Base-by-base conservation (phyloP, 2,329 filamentous ascomycete species). In the Microcera coccophila region DNA sequence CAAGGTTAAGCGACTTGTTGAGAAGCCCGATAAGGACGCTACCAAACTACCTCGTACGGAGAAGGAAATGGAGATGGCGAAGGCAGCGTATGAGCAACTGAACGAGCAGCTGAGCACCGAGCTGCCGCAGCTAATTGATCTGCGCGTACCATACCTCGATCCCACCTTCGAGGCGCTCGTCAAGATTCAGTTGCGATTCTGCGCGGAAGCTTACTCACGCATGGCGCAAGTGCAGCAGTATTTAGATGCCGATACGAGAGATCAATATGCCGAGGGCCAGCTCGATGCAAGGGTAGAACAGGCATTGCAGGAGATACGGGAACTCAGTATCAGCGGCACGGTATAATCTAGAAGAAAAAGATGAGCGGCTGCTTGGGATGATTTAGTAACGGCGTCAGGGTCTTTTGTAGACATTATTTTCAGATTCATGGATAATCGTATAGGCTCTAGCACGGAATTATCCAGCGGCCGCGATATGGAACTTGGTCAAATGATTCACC, bases 141-240 rank as follows among this genome's bases (percentile, higher is more conserved):
- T 98, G 48, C 86, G 93, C 42, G 93, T 98, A 12, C 94, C 94
- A 0, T 98, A 98, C 63, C 81, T 98, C 44, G 93, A 98, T 60
- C 94, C 94, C 1, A 91, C 84, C 49, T 98, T 98, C 62, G 93
- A 98, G 70, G 93, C 94, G 0, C 81, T 98, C 39, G 93, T 98
- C 65, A 98, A 98, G 76, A 98, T 98, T 55, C 93, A 98, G 72
- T 69, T 98, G 59, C 79, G 93, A 28, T 98, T 98, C 73, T 98
- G 94, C 61, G 93, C 94, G 7, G 93, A 98, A 71, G 93, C 93
- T 2, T 98, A 98, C 69, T 90, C 84, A 49, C 79, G 93, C 36
- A 98, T 98, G 93, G 93, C 94, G 19, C 94, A 98, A 72, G 94
- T 98, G 44, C 93, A 98, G 72, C 93, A 98, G 71, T 97, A 96